Conservation (phyloP, 1,284 basidiomycete species). For the Sutorius eximius region DNA sequence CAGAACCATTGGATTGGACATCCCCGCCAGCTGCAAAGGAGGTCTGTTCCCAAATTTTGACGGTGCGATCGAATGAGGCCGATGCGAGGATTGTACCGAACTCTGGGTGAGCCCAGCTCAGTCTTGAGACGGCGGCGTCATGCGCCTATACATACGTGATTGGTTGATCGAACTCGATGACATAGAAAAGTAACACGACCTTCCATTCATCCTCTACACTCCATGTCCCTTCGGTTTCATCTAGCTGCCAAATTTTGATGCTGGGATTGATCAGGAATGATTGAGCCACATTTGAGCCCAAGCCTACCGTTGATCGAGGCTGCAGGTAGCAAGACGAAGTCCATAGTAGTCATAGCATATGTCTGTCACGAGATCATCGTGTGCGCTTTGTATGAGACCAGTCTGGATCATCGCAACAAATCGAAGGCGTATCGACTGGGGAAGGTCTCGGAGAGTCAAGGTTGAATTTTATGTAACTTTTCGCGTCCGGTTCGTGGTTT, state of each 20-base stretch:
- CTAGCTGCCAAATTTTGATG: constrained; percentile 81
- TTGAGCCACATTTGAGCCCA: constrained; percentile 6
- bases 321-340: constrained; percentile 71
- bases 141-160: constrained; percentile 61
- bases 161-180: constrained; percentile 1
- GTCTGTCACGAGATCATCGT: constrained; percentile 80
- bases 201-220: constrained; percentile 85
- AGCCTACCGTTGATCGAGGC: constrained; percentile 72
- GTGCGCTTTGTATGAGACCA: constrained; percentile 69
- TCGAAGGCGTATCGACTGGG: neutral
- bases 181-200: constrained; percentile 42
- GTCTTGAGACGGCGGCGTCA: constrained; percentile 78
- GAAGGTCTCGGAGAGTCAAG: neutral
- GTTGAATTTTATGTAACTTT: neutral
- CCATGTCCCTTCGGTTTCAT: constrained; percentile 72
- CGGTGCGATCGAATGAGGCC: constrained; percentile 83
- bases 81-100: constrained; percentile 85
- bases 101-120: constrained; percentile 90
- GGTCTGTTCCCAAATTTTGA: constrained; percentile 86
- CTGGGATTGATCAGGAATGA: constrained; percentile 26
- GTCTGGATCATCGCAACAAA: constrained; percentile 63
- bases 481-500: neutral
- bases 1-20: constrained; percentile 33
- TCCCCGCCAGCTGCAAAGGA: constrained; percentile 37
- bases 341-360: constrained; percentile 90